Percentiles rank a stretch among this genome's conserved stretches.
These are phyloP conservation scores for Talaromyces marneffei DNA, from an alignment of 2,329 filamentous ascomycete genomes.

Conservation along the genomic window DNA sequence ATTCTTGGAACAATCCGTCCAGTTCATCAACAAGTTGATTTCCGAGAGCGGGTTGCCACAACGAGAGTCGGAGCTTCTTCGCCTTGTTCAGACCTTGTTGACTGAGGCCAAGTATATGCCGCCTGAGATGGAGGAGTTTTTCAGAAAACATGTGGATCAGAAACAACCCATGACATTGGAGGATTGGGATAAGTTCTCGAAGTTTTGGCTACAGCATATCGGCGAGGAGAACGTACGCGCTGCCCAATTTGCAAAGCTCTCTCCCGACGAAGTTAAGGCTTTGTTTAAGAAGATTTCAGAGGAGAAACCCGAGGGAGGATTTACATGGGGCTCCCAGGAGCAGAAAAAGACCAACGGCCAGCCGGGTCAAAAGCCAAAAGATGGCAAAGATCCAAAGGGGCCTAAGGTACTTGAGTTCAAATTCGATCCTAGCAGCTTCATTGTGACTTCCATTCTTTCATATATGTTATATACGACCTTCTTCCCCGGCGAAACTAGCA, in stretches of 20 bases:
- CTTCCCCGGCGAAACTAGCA: constrained; percentile 58
- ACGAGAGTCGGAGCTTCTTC: constrained; percentile 1
- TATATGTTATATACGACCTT: constrained; percentile 61
- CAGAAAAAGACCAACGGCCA: constrained; percentile 28
- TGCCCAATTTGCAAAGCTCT: neutral
- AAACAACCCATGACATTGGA: constrained; percentile 5
- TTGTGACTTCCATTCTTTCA: constrained; percentile 55
- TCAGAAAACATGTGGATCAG: constrained; percentile 10
- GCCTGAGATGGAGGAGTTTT: constrained; percentile 12
- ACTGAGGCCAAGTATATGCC: constrained; percentile 6
- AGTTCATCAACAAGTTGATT: neutral
- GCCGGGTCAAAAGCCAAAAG: constrained; percentile 23
- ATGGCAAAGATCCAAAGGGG: constrained; percentile 27
- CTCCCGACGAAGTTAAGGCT: constrained; percentile 6
- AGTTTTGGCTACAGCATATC: constrained; percentile 3
- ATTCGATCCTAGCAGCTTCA: constrained; percentile 50
- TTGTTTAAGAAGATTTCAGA: neutral
- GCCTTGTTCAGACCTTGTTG: neutral
- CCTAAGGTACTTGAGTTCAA: constrained; percentile 43
- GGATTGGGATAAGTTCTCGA: constrained; percentile 9
- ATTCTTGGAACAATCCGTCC: constrained; percentile 7
- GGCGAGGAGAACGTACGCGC: constrained; percentile 1
- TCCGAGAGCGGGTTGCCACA: neutral
- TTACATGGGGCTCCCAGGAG: constrained; percentile 19
- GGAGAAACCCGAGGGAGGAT: constrained; percentile 2